Percentiles rank a stretch among this genome's conserved stretches.
Evolutionary conservation across 2,329 filamentous ascomycete genomes (phyloP).

Genomic region (Plenodomus lindquistii): DNA sequence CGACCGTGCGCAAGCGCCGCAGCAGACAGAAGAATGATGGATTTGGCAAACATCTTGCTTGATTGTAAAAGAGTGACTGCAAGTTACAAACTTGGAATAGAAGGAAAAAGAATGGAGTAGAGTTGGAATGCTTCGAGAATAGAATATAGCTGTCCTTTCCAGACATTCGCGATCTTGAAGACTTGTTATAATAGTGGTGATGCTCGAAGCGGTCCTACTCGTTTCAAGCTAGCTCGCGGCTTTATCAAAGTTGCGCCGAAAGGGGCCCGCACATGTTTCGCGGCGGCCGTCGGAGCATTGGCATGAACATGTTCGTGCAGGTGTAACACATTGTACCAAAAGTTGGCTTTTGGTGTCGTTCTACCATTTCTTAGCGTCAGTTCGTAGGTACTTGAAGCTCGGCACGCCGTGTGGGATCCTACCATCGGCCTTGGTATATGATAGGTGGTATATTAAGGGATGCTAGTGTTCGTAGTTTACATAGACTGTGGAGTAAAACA

Average conservation of each 20-base stretch:
- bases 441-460: too few relatives aligned
- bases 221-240: not conserved
- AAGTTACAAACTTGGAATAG: not conserved
- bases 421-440: too few relatives aligned
- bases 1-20: constrained; percentile 1
- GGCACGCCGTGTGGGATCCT: too few relatives aligned
- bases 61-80: not conserved
- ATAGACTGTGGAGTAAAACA: too few relatives aligned
- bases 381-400: too few relatives aligned
- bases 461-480: too few relatives aligned
- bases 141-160: not conserved
- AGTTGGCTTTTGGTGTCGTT: too few relatives aligned
- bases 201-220: not conserved
- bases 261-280: constrained; percentile 3
- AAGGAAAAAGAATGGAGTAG: not conserved
- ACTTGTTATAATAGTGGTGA: not conserved
- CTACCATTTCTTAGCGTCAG: too few relatives aligned
- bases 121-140: not conserved
- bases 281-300: not conserved
- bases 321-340: too few relatives aligned
- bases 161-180: not conserved
- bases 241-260: not conserved
- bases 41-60: constrained; percentile 5
- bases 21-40: constrained; percentile 3
- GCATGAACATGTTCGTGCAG: not conserved